phyloP scores from a whole-genome alignment of 2,329 filamentous ascomycete species.

The Penicillium decumbens region DNA sequence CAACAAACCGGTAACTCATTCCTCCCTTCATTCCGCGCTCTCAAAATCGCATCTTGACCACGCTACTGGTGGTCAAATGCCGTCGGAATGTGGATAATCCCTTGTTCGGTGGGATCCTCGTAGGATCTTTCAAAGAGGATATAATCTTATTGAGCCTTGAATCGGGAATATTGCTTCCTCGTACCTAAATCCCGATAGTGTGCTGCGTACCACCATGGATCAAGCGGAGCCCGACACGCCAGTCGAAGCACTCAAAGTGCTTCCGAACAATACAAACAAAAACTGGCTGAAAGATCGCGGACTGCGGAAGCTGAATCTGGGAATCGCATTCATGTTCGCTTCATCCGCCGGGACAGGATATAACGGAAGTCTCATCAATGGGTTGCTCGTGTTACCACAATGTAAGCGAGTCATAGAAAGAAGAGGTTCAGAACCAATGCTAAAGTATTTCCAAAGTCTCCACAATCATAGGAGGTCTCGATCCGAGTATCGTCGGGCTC shows the following conservation, averaged over 20 bases:
- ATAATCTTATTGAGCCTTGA: constrained; percentile 12
- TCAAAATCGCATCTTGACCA: constrained; percentile 7
- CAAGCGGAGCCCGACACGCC: constrained; percentile 8
- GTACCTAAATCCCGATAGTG: background rate
- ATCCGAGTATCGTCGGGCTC: constrained; percentile 15
- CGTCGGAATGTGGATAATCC: constrained; percentile 22
- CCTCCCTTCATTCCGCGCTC: constrained; percentile 23
- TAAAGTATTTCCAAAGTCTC: constrained; percentile 6
- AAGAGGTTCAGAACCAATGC: background rate
- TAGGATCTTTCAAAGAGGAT: background rate
- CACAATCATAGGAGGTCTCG: constrained; percentile 10
- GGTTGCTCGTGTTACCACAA: constrained; percentile 18
- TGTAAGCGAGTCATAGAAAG: constrained; percentile 4
- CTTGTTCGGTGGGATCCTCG: constrained; percentile 14
- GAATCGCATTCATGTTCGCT: constrained; percentile 21
- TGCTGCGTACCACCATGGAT: constrained; percentile 10
- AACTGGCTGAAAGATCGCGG: constrained; percentile 23
- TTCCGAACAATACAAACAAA: constrained; percentile 17
- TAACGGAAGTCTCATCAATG: constrained; percentile 22
- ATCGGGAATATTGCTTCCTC: background rate
- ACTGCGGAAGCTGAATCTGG: constrained; percentile 18
- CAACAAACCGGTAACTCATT: constrained; percentile 10
- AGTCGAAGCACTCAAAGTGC: constrained; percentile 12
- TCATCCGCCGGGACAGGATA: constrained; percentile 22
- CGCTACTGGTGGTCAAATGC: constrained; percentile 2